Base-by-base conservation (phyloP, 345 rosid genomes). In the Trapa incisa region DNA sequence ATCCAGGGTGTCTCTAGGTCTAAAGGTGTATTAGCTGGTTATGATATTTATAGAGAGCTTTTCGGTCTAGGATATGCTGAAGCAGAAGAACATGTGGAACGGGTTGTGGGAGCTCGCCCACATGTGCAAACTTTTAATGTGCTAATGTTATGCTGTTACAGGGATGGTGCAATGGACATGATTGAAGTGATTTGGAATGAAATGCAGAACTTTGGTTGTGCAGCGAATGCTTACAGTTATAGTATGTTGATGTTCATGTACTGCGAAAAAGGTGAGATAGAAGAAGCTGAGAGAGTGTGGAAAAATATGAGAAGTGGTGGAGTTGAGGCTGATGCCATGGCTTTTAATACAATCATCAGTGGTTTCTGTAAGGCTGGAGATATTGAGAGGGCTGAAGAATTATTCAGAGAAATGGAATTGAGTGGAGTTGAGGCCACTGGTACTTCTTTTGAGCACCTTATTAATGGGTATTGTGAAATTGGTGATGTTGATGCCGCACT, bases 321-420 rank as follows among this genome's bases (percentile, higher is more conserved):
- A 72, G 58, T 87, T 47, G 72, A 67, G 69, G 78, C 74, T 64
- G 89, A 90, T 78, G 69, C 79, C 29, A 73, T 80, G 47, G 84
- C 87, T 71, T 88, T 84, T 68, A 88, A 89, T 64, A 85, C 90
- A 3, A 73, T 93, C 43, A 88, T 90, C 29, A 92, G 83, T 37
- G 94, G 87, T 33, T 78, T 80, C 57, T 90, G 94, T 36, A 60
- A 75, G 74, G 73, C 43, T 61, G 82, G 87, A 0, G 84, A 84
- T 66, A 69, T 83, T 47, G 68, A 47, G 47, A 88, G 81, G 74
- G 97, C 88, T 0, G 89, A 84, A 73, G 80, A 78, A 68, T 72
- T 88, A 37, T 70, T 78, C 7, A 61, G 74, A 53, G 94, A 85
- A 65, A 90, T 93, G 90, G 85, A 75, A 38, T 72, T 73, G 74